A percentile compares a stretch with the other conserved stretches of the same genome.
Evolutionary conservation across 495 filamentous ascomycete genomes (phyloP).

Genomic region (Cercophora samala): DNA sequence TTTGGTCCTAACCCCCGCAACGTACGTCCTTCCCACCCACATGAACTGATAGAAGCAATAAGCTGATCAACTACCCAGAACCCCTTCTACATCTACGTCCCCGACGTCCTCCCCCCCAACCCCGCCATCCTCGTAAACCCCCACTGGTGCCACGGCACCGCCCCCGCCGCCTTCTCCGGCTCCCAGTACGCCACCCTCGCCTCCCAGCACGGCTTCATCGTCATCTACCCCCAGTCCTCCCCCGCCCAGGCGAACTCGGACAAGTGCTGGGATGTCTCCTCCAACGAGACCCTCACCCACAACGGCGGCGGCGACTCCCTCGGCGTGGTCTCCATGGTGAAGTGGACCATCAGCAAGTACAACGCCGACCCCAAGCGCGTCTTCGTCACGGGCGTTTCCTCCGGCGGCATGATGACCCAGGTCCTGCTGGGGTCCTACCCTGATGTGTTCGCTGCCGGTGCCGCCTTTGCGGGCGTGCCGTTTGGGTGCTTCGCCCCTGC

Average conservation of each 20-base stretch:
- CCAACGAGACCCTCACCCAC: constrained; percentile 45
- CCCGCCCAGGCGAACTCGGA: constrained; percentile 35
- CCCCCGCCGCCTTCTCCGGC: constrained; percentile 29
- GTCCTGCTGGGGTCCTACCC: constrained; percentile 57
- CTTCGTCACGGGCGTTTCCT: constrained; percentile 52
- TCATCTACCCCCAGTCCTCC: constrained; percentile 54
- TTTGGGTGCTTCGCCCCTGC: constrained; percentile 50
- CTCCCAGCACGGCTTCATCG: constrained; percentile 50
- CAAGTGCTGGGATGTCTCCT: constrained; percentile 57
- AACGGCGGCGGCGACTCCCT: constrained; percentile 51
- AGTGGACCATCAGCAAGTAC: constrained; percentile 48
- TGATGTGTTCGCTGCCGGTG: constrained; percentile 54
- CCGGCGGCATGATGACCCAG: constrained; percentile 62
- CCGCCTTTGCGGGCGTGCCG: constrained; percentile 53
- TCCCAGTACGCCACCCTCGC: constrained; percentile 45
- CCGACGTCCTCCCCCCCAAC: constrained; percentile 46
- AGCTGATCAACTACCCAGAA: not conserved
- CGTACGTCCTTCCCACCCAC: constrained; percentile 30
- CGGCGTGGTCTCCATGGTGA: constrained; percentile 58
- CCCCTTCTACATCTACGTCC: constrained; percentile 54
- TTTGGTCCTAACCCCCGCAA: constrained; percentile 51
- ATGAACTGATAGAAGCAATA: not conserved
- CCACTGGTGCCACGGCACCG: constrained; percentile 50
- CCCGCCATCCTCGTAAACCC: constrained; percentile 57
- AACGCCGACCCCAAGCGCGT: constrained; percentile 45